Evolutionary conservation across 2,329 filamentous ascomycete species (phyloP).

Genomic region (Colletotrichum salicis): DNA sequence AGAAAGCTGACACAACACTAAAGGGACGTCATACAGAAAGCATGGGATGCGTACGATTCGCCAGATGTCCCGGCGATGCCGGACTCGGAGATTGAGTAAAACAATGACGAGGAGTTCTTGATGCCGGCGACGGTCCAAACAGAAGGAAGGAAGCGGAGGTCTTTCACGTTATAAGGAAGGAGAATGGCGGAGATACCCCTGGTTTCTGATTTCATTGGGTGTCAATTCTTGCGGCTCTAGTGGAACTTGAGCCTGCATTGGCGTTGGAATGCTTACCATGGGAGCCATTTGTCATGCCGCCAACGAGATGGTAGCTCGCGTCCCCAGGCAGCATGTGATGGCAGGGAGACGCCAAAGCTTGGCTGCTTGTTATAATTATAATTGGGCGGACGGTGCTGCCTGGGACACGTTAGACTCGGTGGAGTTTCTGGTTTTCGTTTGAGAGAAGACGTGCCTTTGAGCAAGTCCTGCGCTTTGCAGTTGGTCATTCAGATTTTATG

Average conservation of each 20-base stretch:
- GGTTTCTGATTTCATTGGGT: slow-evolving; percentile 9
- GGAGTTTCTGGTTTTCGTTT: neutral
- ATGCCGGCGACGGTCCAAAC: neutral
- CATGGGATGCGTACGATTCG: slow-evolving; percentile 46
- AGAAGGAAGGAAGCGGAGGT: neutral
- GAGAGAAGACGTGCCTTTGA: neutral
- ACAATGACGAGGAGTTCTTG: neutral
- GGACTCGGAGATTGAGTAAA: slow-evolving; percentile 21
- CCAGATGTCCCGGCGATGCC: slow-evolving; percentile 30
- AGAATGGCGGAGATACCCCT: slow-evolving; percentile 27
- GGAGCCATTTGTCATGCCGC: neutral
- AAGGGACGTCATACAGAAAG: slow-evolving; percentile 52
- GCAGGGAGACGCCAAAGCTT: neutral
- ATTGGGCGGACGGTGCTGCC: neutral
- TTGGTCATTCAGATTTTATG: neutral
- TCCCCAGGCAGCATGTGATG: neutral
- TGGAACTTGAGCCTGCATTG: neutral
- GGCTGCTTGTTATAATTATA: neutral
- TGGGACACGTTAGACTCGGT: neutral
- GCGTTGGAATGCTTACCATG: neutral
- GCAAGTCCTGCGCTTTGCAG: neutral
- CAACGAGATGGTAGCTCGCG: neutral
- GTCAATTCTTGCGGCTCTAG: neutral
- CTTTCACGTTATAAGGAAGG: neutral
- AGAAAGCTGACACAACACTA: neutral